These are phyloP conservation scores for Alternaria postmessia DNA, from an alignment of 2,329 filamentous ascomycete genomes.

Conservation along the genomic window DNA sequence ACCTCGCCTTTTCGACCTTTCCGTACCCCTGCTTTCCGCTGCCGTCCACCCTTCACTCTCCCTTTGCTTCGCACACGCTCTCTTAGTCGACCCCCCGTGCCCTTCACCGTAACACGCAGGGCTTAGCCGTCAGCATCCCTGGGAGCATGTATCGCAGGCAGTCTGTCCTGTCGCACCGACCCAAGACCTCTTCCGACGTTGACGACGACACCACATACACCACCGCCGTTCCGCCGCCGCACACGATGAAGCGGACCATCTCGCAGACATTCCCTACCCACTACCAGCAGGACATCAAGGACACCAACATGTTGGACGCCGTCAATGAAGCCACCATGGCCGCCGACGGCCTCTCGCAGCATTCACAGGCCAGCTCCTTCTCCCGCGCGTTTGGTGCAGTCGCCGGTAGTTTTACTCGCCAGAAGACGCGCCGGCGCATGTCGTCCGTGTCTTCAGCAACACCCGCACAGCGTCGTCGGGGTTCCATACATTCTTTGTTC, in stretches of 20 bases:
- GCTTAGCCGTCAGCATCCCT: slow-evolving; percentile 28
- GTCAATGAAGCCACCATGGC: slow-evolving; percentile 39
- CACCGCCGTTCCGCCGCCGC: slow-evolving; percentile 23
- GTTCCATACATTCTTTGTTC: slow-evolving; percentile 39
- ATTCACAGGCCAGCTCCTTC: slow-evolving; percentile 38
- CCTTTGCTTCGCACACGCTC: slow-evolving; percentile 18
- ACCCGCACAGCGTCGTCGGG: slow-evolving; percentile 33
- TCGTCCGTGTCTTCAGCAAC: slow-evolving; percentile 43
- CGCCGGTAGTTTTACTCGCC: slow-evolving; percentile 39
- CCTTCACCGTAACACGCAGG: slow-evolving; percentile 12
- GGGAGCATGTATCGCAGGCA: slow-evolving; percentile 46
- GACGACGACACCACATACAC: slow-evolving; percentile 38
- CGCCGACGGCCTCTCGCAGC: slow-evolving; percentile 23
- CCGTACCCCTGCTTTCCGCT: slow-evolving; percentile 13
- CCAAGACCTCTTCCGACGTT: slow-evolving; percentile 55
- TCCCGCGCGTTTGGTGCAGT: slow-evolving; percentile 43
- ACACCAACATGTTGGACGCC: slow-evolving; percentile 37
- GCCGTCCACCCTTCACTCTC: slow-evolving; percentile 8
- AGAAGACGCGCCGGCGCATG: slow-evolving; percentile 45
- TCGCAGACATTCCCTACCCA: slow-evolving; percentile 48
- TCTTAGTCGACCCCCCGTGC: slow-evolving; percentile 3
- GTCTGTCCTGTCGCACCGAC: slow-evolving; percentile 49
- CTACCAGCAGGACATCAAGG: slow-evolving; percentile 31
- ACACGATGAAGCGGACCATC: slow-evolving; percentile 49
- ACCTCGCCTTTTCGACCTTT: slow-evolving; percentile 15